These are phyloP conservation scores for Spiraea crenata DNA, from an alignment of 331 rosid genomes.

Conservation along the genomic window DNA sequence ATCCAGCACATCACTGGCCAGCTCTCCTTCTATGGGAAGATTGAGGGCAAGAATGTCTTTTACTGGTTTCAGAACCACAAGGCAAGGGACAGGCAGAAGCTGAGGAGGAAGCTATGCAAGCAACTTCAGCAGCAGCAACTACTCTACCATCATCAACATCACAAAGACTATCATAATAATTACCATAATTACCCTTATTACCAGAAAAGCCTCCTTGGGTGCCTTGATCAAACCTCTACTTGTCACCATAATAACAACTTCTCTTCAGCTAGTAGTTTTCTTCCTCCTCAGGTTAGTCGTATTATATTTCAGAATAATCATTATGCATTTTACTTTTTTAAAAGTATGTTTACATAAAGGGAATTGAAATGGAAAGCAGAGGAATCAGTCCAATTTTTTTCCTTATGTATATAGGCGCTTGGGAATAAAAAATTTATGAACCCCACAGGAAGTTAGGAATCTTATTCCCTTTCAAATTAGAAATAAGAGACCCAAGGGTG, in stretches of 20 bases:
- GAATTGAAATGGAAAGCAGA: too few species aligned
- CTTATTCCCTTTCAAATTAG: too few species aligned
- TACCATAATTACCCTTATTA: conserved; percentile 4
- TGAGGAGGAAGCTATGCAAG: conserved; percentile 69
- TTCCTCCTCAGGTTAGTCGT: conserved; percentile 29
- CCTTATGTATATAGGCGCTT: too few species aligned
- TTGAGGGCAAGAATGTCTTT: conserved; percentile 91
- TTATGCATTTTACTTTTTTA: too few species aligned
- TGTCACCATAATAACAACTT: conserved; percentile 10
- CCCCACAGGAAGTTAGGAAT: too few species aligned
- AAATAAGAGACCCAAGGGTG: too few species aligned
- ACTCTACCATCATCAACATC: conserved; percentile 27
- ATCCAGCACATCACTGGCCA: conserved; percentile 86
- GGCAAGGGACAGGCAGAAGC: conserved; percentile 92
- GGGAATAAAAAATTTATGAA: too few species aligned
- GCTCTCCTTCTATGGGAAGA: conserved; percentile 86
- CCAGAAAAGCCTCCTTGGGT: conserved; percentile 19
- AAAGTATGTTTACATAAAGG: too few species aligned
- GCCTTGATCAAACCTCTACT: conserved; percentile 14
- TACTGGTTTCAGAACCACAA: conserved; percentile 99
- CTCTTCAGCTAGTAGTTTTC: conserved; percentile 12
- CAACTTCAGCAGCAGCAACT: conserved; percentile 71
- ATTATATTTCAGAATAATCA: not conserved
- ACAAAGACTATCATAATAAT: conserved; percentile 21
- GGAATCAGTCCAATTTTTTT: too few species aligned